These are phyloP conservation scores for Clarireedia paspali DNA, from an alignment of 2,329 filamentous ascomycete genomes.

Conservation along the genomic window DNA sequence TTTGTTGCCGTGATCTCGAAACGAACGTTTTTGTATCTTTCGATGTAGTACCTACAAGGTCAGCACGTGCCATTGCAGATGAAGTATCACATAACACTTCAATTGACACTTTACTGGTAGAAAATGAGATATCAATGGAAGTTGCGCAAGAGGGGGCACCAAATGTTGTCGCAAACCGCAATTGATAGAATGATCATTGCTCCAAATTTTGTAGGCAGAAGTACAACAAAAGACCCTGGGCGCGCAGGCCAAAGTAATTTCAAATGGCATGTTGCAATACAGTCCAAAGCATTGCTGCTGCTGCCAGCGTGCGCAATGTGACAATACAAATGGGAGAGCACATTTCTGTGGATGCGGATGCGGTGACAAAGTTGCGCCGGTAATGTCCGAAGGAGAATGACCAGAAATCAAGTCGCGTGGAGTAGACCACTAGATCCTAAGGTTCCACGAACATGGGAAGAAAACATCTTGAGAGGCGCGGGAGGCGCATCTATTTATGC, in stretches of 20 bases:
- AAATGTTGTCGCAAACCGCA: constrained; percentile 4
- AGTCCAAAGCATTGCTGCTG: constrained; percentile 12
- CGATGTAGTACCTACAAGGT: constrained; percentile 27
- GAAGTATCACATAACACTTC: constrained; percentile 23
- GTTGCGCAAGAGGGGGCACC: constrained; percentile 16
- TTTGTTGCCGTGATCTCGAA: constrained; percentile 23
- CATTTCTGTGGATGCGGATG: constrained; percentile 24
- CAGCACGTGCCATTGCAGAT: constrained; percentile 31
- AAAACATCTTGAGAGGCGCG: constrained; percentile 9
- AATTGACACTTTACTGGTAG: constrained; percentile 19
- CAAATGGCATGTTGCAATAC: constrained; percentile 18
- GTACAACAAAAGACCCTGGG: not conserved
- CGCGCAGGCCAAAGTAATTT: not conserved
- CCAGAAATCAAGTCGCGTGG: constrained; percentile 26
- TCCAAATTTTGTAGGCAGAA: not conserved
- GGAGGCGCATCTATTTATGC: constrained; percentile 5
- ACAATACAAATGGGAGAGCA: constrained; percentile 19
- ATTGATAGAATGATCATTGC: not conserved
- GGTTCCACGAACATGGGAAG: constrained; percentile 19
- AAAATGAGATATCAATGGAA: constrained; percentile 18
- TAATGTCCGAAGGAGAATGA: constrained; percentile 22
- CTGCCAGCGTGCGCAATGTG: constrained; percentile 18
- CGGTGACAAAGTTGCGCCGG: constrained; percentile 20
- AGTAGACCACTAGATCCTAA: constrained; percentile 14
- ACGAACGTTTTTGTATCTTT: constrained; percentile 28